Conservation (phyloP, 2,329 filamentous ascomycete genomes). For the Metarhizium rileyi region DNA sequence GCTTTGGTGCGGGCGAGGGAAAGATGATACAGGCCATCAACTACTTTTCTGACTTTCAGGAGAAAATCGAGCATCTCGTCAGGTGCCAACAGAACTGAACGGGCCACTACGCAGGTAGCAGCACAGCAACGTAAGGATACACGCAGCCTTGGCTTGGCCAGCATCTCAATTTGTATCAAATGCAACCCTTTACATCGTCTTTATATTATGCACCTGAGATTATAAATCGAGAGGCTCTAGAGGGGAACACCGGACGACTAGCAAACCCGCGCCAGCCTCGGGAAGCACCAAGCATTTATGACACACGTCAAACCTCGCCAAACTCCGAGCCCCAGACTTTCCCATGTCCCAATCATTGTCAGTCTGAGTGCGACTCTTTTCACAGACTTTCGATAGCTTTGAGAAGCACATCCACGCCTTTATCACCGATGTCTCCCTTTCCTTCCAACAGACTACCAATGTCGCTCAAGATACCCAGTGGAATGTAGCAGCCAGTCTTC, state of each 20-base stretch:
- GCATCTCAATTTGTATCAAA: background rate
- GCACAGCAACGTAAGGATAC: no score
- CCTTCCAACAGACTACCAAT: slow-evolving; percentile 66
- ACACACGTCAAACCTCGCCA: background rate
- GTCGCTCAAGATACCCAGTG: slow-evolving; percentile 80
- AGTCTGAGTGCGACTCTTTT: slow-evolving; percentile 4
- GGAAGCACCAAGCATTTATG: background rate
- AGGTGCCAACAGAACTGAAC: no score
- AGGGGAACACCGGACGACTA: background rate
- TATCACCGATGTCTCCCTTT: slow-evolving; percentile 36
- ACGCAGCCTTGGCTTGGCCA: background rate
- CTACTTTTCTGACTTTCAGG: slow-evolving; percentile 47
- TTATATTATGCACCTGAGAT: background rate
- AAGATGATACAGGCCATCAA: slow-evolving; percentile 47
- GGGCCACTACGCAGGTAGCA: no score
- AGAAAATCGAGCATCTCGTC: slow-evolving; percentile 33
- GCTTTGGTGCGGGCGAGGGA: slow-evolving; percentile 35
- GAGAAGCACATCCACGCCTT: slow-evolving; percentile 49
- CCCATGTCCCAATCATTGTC: background rate
- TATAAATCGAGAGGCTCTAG: background rate
- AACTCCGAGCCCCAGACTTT: background rate
- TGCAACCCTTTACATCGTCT: background rate
- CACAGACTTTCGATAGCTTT: slow-evolving; percentile 50
- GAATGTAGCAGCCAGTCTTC: slow-evolving; percentile 70
- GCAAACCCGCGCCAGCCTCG: background rate